Evolutionary conservation across 192 early-diverging fungal species (phyloP), one percentile per base, ranked within the genome.

Genomic region (Entomortierella chlamydospora): DNA sequence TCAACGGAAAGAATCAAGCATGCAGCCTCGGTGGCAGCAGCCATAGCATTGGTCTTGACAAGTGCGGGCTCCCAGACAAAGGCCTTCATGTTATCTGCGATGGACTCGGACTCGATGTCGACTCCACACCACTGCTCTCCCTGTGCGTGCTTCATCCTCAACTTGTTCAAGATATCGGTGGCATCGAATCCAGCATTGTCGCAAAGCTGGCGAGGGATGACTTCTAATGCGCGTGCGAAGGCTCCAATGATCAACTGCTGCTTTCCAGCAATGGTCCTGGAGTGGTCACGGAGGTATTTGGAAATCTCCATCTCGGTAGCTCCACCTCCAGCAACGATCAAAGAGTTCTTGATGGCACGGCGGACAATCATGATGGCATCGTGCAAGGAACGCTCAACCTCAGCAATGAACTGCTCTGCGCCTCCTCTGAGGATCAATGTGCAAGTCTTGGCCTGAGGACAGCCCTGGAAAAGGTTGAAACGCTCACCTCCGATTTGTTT

Each of bases 291-390:
- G 69, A 99, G 87, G 81, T 97, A 96, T 83, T 92, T 95, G 45
- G 95, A 97, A 13, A 99, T 70, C 71, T 98, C 97, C 97, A 99
- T 99, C 89, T 99, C 98, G 31, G 93, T 94, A 11, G 98, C 95
- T 80, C 98, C 98, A 60, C 98, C 98, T 73, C 98, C 98, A 73
- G 97, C 97, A 83, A 99, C 98, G 10, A 98, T 90, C 26, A 90
- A 73, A 83, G 96, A 96, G 92, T 94, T 97, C 85, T 97, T 98
- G 87, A 99, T 95, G 20, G 96, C 93, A 61, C 98, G 88, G 60
- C 96, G 90, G 55, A 99, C 98, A 88, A 99, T 95, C 98, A 99
- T 99, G 78, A 99, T 99, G 34, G 98, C 96, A 85, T 99, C 98
- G 85, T 99, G 98, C 83, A 99, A 86, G 74, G 90, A 92, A 66